Percentiles rank a stretch among this genome's conserved stretches.
Conservation (phyloP, 306 rosid species). For the Vigna radiata region DNA sequence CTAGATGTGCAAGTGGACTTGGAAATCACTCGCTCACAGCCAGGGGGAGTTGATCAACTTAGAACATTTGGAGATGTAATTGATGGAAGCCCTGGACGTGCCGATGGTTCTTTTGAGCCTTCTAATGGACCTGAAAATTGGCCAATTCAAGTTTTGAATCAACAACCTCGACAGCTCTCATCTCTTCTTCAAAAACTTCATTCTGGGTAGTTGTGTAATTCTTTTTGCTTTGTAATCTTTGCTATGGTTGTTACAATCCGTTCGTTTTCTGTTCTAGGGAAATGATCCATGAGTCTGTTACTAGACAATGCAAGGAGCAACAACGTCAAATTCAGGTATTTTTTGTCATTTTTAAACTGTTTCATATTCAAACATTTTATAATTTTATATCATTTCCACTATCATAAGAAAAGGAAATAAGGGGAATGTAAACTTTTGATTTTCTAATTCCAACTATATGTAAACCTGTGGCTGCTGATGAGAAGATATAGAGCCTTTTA, state of each 20-base stretch:
- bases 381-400: slow-evolving; percentile 31
- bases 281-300: slow-evolving; percentile 78
- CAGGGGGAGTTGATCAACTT: slow-evolving; percentile 70
- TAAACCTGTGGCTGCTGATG: slow-evolving; percentile 4
- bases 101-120: slow-evolving; percentile 58
- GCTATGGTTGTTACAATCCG: slow-evolving; percentile 15
- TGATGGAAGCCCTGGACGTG: slow-evolving; percentile 72
- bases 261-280: slow-evolving; percentile 64
- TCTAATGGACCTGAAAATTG: slow-evolving; percentile 76
- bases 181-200: slow-evolving; percentile 93
- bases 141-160: slow-evolving; percentile 89
- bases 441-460: slow-evolving; percentile 4
- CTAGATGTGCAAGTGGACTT: slow-evolving; percentile 88
- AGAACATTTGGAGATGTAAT: slow-evolving; percentile 62
- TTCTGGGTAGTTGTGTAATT: slow-evolving; percentile 66
- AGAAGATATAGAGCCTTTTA: slow-evolving; percentile 17
- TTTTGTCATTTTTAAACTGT: slow-evolving; percentile 30
- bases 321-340: slow-evolving; percentile 95
- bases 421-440: slow-evolving; percentile 18
- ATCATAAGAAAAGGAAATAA: not conserved
- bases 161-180: slow-evolving; percentile 88
- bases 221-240: slow-evolving; percentile 36
- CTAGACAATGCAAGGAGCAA: slow-evolving; percentile 90
- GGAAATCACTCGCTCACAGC: slow-evolving; percentile 71
- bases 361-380: slow-evolving; percentile 38